phyloP scores from a whole-genome alignment of 2,329 filamentous ascomycete species.

The Fusarium ambrosium region DNA sequence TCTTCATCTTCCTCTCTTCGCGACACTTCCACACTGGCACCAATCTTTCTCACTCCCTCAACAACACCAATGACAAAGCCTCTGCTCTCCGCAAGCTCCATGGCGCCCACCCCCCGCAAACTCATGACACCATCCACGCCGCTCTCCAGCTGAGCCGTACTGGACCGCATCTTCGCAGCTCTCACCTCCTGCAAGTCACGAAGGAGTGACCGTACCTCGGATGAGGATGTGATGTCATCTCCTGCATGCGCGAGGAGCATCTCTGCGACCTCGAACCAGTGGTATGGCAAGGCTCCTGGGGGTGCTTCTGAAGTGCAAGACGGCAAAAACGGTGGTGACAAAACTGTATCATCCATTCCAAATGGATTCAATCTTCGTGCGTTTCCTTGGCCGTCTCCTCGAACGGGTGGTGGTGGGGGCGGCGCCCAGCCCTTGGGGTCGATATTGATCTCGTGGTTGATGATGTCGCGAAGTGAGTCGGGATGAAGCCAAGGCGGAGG shows the following conservation, averaged over 20 bases:
- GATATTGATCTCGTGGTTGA: conserved; percentile 83
- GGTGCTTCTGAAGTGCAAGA: conserved; percentile 79
- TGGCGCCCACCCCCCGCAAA: conserved; percentile 83
- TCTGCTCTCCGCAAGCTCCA: conserved; percentile 91
- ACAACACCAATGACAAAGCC: conserved; percentile 88
- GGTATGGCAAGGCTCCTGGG: conserved; percentile 83
- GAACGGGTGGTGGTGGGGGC: conserved; percentile 75
- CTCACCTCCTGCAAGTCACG: conserved; percentile 89
- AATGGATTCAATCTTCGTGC: conserved; percentile 52
- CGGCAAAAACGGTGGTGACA: conserved; percentile 83
- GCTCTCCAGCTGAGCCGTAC: conserved; percentile 78
- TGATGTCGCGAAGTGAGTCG: conserved; percentile 79
- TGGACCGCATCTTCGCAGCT: conserved; percentile 87
- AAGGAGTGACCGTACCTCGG: conserved; percentile 80
- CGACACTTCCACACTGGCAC: conserved; percentile 82
- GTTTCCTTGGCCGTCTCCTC: conserved; percentile 62
- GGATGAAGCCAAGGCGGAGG: conserved; percentile 90
- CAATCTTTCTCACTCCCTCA: conserved; percentile 87
- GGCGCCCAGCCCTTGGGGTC: conserved; percentile 81
- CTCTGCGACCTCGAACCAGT: conserved; percentile 94
- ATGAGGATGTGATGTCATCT: conserved; percentile 82
- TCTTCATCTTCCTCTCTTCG: conserved; percentile 83
- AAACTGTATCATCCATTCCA: conserved; percentile 49
- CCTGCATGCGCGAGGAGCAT: conserved; percentile 86
- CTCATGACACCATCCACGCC: conserved; percentile 79